Evolutionary conservation across 2,329 filamentous ascomycete species (phyloP).

Genomic region (Paraphaeosphaeria minitans): DNA sequence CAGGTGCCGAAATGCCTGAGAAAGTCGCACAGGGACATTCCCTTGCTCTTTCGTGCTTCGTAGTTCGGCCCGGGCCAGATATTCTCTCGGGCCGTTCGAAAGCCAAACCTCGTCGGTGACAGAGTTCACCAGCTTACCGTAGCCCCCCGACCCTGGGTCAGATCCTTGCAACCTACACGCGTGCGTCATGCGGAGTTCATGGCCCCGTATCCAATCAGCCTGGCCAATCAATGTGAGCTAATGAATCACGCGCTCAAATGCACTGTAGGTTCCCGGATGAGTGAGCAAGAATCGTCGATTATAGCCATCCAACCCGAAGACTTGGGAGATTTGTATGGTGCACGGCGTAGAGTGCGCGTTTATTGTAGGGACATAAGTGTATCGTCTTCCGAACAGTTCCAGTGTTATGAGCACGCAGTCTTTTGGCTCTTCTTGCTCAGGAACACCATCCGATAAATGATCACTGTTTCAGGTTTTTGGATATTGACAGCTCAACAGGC

Average conservation of each 20-base stretch:
- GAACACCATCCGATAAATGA: background rate
- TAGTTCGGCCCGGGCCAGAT: background rate
- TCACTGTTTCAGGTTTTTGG: background rate
- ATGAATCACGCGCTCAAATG: slow-evolving; percentile 2
- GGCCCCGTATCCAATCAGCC: background rate
- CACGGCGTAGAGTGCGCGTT: background rate
- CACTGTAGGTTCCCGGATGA: background rate
- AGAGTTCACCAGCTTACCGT: too few relatives aligned
- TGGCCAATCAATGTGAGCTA: background rate
- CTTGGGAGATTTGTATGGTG: background rate
- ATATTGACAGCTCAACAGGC: background rate
- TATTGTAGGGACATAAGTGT: background rate
- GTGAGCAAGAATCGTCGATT: background rate
- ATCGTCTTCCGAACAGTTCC: background rate
- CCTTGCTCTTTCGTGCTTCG: background rate
- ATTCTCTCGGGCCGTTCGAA: background rate
- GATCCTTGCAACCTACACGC: background rate
- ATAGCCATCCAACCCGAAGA: background rate
- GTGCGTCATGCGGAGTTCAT: background rate
- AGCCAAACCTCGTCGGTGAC: background rate
- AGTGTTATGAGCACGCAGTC: too few relatives aligned
- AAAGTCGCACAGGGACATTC: background rate
- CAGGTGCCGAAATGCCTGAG: background rate
- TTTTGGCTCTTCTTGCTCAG: too few relatives aligned
- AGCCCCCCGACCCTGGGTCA: background rate